Conservation (phyloP, 306 rosid genomes). For the Nissolia schottii region DNA sequence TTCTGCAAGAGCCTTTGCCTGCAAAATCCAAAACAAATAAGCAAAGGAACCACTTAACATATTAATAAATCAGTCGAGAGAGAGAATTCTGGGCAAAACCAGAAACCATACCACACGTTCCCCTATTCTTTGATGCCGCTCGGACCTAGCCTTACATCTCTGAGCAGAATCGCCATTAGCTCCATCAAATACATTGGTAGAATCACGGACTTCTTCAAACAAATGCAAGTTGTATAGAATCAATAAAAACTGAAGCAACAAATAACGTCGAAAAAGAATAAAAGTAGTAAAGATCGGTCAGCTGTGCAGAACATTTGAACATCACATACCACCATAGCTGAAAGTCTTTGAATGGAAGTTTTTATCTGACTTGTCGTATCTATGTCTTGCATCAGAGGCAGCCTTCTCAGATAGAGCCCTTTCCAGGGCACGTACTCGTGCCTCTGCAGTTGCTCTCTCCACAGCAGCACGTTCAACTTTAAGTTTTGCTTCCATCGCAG, state of each 20-base stretch:
- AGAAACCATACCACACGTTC: conserved; percentile 78
- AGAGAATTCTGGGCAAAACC: conserved; percentile 13
- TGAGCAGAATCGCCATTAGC: conserved; percentile 57
- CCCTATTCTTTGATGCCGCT: conserved; percentile 73
- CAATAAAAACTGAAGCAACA: conserved; percentile 11
- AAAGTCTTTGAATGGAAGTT: conserved; percentile 52
- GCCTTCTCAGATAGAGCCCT: conserved; percentile 80
- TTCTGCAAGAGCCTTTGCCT: conserved; percentile 93
- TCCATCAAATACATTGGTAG: conserved; percentile 48
- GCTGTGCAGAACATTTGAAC: conserved; percentile 13
- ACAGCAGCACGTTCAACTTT: conserved; percentile 91
- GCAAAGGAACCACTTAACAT: conserved; percentile 25
- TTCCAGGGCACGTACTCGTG: conserved; percentile 78
- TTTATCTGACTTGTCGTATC: conserved; percentile 48
- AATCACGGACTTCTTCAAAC: conserved; percentile 34
- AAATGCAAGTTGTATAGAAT: conserved; percentile 23
- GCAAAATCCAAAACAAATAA: conserved; percentile 29
- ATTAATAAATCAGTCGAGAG: background rate
- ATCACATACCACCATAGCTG: conserved; percentile 58
- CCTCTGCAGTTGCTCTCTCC: conserved; percentile 89
- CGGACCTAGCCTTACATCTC: conserved; percentile 78
- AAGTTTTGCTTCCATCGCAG: conserved; percentile 74
- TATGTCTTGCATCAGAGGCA: conserved; percentile 61
- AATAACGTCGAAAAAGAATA: background rate
- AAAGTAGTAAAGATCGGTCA: background rate